phyloP scores from a whole-genome alignment of 495 filamentous ascomycete species.

The Staphylotrichum longicolle region DNA sequence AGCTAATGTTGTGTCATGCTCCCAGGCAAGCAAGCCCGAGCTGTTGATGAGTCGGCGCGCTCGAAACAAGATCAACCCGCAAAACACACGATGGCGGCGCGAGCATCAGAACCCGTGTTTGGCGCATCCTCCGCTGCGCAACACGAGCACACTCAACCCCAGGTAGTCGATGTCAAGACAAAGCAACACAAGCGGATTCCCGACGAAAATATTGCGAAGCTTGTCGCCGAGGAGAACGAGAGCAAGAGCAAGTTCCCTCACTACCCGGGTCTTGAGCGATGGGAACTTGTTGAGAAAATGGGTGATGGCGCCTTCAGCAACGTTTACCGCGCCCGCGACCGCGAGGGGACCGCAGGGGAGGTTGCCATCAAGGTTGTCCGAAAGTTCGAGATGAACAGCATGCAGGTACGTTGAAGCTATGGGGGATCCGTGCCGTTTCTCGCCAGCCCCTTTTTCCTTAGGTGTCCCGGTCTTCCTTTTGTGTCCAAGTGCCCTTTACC shows the following conservation, averaged over 20 bases:
- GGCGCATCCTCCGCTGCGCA: conserved; percentile 46
- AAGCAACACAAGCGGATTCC: conserved; percentile 54
- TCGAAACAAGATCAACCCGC: conserved; percentile 43
- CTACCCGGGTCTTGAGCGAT: conserved; percentile 90
- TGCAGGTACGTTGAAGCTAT: conserved; percentile 71
- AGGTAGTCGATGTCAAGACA: conserved; percentile 28
- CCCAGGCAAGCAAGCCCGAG: conserved; percentile 78
- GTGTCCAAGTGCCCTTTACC: conserved; percentile 39
- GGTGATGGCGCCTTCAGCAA: conserved; percentile 99
- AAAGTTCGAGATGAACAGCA: conserved; percentile 97
- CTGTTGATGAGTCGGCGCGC: conserved; percentile 52
- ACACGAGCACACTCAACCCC: conserved; percentile 39
- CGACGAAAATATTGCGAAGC: conserved; percentile 67
- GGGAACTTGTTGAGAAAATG: conserved; percentile 94
- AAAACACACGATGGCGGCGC: conserved; percentile 36
- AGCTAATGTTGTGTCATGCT: conserved; percentile 33
- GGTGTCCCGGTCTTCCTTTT: conserved; percentile 24
- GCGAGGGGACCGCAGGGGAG: conserved; percentile 63
- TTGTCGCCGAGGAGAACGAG: conserved; percentile 87
- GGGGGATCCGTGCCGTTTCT: conserved; percentile 20
- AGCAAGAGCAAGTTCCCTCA: conserved; percentile 79
- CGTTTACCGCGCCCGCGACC: conserved; percentile 85
- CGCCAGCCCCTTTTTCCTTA: conserved; percentile 30
- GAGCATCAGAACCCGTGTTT: conserved; percentile 30
- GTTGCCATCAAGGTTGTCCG: conserved; percentile 98